A percentile compares a stretch with the other conserved stretches of the same genome.
phyloP scores from a whole-genome alignment of 148 eudicot genomes.

The Rhododendron ovatum region DNA sequence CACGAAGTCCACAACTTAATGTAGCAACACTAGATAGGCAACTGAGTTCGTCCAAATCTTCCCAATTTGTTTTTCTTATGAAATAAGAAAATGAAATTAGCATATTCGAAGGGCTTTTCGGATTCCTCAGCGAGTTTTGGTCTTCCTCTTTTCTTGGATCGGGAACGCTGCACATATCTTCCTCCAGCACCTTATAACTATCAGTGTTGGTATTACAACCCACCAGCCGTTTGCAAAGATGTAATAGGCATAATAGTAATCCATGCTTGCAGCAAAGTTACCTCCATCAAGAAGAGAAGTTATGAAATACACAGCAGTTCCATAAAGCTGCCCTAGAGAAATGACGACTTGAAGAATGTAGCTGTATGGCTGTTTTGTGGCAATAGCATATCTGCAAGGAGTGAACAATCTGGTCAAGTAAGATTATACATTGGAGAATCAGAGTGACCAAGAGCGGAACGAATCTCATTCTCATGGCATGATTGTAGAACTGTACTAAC shows the following conservation, averaged over 20 bases:
- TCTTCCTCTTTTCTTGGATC: conserved; percentile 45
- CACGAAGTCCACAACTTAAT: background rate
- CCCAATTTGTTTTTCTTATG: background rate
- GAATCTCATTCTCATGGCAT: background rate
- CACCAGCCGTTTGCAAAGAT: conserved; percentile 60
- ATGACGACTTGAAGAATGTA: conserved; percentile 67
- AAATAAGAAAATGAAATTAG: background rate
- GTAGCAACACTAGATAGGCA: background rate
- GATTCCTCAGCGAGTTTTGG: conserved; percentile 36
- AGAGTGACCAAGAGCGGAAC: background rate
- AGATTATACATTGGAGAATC: background rate
- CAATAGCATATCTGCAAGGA: conserved; percentile 81
- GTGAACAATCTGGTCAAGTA: background rate
- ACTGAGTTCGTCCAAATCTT: background rate
- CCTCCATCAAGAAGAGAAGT: conserved; percentile 79
- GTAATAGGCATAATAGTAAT: conserved; percentile 69
- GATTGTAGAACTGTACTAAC: background rate
- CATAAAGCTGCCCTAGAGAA: conserved; percentile 86
- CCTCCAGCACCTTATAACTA: conserved; percentile 72
- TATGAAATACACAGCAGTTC: conserved; percentile 65
- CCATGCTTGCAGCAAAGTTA: conserved; percentile 47
- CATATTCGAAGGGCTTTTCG: background rate
- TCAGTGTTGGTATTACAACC: conserved; percentile 65
- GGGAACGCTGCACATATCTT: conserved; percentile 54
- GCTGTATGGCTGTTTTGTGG: conserved; percentile 63